A percentile compares a stretch with the other conserved stretches of the same genome.
Evolutionary conservation across 1,284 basidiomycete species (phyloP).

Genomic region (Rhodotorula sp.): DNA sequence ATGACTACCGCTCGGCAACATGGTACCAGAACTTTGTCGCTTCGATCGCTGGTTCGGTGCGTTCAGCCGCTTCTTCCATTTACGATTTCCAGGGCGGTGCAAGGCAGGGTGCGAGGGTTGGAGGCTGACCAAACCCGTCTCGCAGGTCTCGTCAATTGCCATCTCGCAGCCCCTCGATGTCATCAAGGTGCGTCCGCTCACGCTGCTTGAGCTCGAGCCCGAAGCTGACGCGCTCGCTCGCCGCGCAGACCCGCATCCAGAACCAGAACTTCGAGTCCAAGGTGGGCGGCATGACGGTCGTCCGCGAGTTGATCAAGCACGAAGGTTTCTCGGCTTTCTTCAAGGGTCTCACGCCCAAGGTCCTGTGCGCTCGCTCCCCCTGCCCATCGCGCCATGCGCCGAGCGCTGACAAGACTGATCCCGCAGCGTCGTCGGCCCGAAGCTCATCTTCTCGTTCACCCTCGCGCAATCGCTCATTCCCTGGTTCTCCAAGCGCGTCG

Average conservation of each 20-base stretch:
- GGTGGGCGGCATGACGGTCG: conserved; percentile 75
- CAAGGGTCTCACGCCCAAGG: conserved; percentile 76
- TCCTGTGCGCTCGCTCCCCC: conserved; percentile 47
- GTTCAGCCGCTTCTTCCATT: background rate
- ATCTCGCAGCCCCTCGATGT: conserved; percentile 94
- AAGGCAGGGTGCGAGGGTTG: too few species aligned
- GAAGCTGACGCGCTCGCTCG: background rate
- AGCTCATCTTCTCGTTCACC: conserved; percentile 97
- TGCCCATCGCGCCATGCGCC: background rate
- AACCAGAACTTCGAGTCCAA: conserved; percentile 96
- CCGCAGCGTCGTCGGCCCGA: conserved; percentile 89
- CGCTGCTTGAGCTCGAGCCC: background rate
- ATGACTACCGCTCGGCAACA: conserved; percentile 87
- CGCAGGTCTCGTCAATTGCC: conserved; percentile 77
- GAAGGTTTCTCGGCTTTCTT: conserved; percentile 89
- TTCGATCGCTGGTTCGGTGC: conserved; percentile 80
- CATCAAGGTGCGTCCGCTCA: conserved; percentile 61
- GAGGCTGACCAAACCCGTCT: too few species aligned
- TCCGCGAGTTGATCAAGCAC: conserved; percentile 82
- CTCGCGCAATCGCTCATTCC: conserved; percentile 95
- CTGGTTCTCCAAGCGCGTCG: conserved; percentile 56
- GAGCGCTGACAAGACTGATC: background rate
- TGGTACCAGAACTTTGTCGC: conserved; percentile 93
- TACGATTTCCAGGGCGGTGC: too few species aligned
- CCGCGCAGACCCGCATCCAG: conserved; percentile 74